These are phyloP conservation scores for Quercus wislizeni DNA, from an alignment of 306 rosid genomes.

Conservation along the genomic window DNA sequence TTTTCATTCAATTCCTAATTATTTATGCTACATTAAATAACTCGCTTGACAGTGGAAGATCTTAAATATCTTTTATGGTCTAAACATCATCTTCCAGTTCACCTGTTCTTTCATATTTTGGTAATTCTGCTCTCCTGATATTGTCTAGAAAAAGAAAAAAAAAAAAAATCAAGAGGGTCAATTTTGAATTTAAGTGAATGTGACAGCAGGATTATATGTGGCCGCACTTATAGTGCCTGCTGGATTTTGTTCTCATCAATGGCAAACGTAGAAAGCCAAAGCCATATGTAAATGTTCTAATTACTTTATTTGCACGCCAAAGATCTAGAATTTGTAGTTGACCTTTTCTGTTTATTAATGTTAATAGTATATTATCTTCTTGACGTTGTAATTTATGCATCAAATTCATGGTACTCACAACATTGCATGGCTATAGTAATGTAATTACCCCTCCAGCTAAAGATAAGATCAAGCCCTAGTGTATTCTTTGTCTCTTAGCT, in stretches of 20 bases:
- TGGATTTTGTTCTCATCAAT: not conserved
- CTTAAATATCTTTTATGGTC: constrained; percentile 92
- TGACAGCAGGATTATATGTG: not conserved
- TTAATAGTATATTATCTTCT: not conserved
- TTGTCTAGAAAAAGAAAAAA: constrained; percentile 10
- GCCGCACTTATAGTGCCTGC: not conserved
- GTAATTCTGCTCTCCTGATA: constrained; percentile 5
- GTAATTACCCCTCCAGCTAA: not conserved
- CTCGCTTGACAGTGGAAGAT: constrained; percentile 90
- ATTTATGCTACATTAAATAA: too few relatives aligned
- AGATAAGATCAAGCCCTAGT: not conserved
- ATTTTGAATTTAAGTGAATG: not conserved
- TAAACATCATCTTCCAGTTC: constrained; percentile 18
- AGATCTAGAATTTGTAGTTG: not conserved
- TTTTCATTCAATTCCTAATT: too few relatives aligned
- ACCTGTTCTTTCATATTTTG: constrained; percentile 7
- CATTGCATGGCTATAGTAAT: not conserved
- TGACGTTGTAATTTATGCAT: not conserved
- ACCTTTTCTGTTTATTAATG: not conserved
- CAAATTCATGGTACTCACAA: not conserved
- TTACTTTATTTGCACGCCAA: not conserved
- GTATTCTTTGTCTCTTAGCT: not conserved
- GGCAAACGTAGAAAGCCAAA: constrained; percentile 5
- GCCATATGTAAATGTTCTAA: constrained; percentile 28
- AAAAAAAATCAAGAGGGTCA: not conserved